Conservation (phyloP, 305 asterid species). For the Nicotiana rustica region DNA sequence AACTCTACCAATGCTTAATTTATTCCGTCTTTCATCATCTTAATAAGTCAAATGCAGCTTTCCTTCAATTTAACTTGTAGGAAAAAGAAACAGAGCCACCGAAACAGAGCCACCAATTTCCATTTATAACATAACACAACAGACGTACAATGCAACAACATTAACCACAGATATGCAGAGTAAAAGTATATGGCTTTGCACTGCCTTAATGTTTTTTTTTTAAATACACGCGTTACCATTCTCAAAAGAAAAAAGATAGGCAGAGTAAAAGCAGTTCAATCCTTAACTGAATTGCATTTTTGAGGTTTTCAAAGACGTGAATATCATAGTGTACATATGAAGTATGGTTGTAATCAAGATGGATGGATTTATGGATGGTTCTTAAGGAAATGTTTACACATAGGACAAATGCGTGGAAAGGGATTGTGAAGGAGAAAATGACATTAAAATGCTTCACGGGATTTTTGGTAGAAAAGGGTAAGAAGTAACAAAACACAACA, state of each 20-base stretch:
- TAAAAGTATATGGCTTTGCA: too few relatives aligned
- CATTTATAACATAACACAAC: background rate
- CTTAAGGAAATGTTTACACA: too few relatives aligned
- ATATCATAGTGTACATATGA: too few relatives aligned
- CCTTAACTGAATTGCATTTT: background rate
- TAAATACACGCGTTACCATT: too few relatives aligned
- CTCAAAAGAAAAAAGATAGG: background rate
- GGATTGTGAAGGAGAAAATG: too few relatives aligned
- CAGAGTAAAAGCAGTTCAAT: background rate
- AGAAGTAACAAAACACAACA: background rate
- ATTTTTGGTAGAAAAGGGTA: background rate
- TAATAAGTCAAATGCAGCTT: background rate
- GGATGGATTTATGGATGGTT: too few relatives aligned
- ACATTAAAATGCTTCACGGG: background rate
- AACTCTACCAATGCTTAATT: background rate
- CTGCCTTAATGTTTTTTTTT: too few relatives aligned
- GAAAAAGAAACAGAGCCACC: background rate
- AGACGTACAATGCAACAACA: slow-evolving; percentile 10
- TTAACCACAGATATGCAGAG: background rate
- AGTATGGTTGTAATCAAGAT: too few relatives aligned
- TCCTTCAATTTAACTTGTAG: slow-evolving; percentile 3
- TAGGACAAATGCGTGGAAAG: too few relatives aligned
- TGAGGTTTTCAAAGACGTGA: background rate
- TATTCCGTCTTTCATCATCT: background rate
- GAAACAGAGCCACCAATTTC: slow-evolving; percentile 21